phyloP scores from a whole-genome alignment of 768 basidiomycete species.

The Psilocybe azurescens region DNA sequence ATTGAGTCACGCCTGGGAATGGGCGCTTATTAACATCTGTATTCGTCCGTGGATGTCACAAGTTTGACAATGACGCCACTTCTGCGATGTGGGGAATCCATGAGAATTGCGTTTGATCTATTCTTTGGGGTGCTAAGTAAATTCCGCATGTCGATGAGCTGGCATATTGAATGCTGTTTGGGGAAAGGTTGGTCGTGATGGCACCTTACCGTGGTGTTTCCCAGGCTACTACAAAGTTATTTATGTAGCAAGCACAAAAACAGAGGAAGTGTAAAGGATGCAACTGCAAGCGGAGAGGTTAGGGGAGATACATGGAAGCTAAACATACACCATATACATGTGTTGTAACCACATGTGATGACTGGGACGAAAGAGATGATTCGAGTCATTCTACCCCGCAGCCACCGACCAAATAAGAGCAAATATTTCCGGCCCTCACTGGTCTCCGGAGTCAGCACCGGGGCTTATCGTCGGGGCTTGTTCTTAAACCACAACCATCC shows the following conservation, averaged over 20 bases:
- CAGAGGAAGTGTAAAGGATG: background rate
- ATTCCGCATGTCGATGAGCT: background rate
- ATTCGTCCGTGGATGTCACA: background rate
- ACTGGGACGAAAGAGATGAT: slow-evolving; percentile 11
- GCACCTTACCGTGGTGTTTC: no score
- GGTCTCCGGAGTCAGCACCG: slow-evolving; percentile 15
- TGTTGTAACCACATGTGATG: slow-evolving; percentile 8
- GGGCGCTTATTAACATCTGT: background rate
- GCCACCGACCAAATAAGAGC: slow-evolving; percentile 25
- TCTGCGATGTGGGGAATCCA: background rate
- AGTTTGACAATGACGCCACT: background rate
- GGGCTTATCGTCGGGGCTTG: slow-evolving; percentile 28
- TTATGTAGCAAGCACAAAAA: background rate
- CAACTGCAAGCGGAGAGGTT: background rate
- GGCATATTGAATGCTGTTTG: background rate
- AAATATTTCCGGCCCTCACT: slow-evolving; percentile 9
- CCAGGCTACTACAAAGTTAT: background rate
- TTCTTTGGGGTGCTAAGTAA: background rate
- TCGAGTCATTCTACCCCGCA: slow-evolving; percentile 25
- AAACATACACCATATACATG: background rate
- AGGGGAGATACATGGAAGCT: background rate
- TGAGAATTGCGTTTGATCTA: background rate
- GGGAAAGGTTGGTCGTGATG: background rate
- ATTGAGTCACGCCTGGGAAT: background rate
- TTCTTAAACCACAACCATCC: slow-evolving; percentile 28